These are phyloP conservation scores for Paramecium sexaurelia DNA, from an alignment of 73 alveolate genomes.

Conservation along the genomic window DNA sequence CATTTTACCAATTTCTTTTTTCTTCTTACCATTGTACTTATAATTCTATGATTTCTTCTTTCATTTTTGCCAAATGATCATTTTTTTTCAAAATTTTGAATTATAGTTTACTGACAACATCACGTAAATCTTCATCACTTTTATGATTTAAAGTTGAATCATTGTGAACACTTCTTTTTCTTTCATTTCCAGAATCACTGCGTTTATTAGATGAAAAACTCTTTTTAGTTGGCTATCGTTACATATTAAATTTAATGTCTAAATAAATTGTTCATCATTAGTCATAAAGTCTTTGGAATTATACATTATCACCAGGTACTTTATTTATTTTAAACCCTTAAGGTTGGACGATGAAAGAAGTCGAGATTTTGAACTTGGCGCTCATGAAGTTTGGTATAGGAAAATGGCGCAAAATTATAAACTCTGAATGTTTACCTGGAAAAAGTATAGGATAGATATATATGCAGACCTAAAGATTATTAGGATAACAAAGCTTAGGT, in stretches of 20 bases:
- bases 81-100: constrained; percentile 44
- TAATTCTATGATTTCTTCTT: constrained; percentile 51
- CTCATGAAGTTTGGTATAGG: constrained; percentile 84
- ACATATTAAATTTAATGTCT: constrained; percentile 24
- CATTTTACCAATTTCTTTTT: constrained; percentile 48
- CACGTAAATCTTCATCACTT: constrained; percentile 17
- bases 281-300: constrained; percentile 73
- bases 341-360: constrained; percentile 82
- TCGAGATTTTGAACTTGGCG: constrained; percentile 77
- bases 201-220: constrained; percentile 25
- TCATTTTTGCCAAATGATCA: constrained; percentile 35
- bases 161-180: constrained; percentile 48
- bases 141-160: background rate
- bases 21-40: constrained; percentile 55
- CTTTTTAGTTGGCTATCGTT: constrained; percentile 57
- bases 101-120: constrained; percentile 7
- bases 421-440: constrained; percentile 79
- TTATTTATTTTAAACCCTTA: background rate
- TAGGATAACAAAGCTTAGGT: constrained; percentile 80
- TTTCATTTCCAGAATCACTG: constrained; percentile 47
- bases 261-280: constrained; percentile 23
- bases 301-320: constrained; percentile 76
- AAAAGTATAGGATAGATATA: constrained; percentile 78
- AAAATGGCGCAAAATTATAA: constrained; percentile 77
- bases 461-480: constrained; percentile 75